Percentiles rank a stretch among this genome's conserved stretches.
Evolutionary conservation across 1,284 basidiomycete genomes (phyloP).

Genomic region (Microbotryum violaceum): DNA sequence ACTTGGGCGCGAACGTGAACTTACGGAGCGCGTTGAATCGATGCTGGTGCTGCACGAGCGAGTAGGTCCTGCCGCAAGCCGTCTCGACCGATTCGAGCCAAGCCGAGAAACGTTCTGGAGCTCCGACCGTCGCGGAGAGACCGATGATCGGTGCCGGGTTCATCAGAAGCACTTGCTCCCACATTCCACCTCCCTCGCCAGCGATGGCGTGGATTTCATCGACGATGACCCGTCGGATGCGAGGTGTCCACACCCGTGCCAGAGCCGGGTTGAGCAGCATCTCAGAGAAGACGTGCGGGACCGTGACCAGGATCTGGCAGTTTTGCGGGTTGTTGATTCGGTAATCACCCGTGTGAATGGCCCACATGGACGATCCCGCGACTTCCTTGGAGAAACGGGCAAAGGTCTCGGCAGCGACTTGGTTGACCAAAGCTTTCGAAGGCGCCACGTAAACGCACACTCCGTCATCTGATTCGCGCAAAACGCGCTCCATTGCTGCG

Average conservation of each 20-base stretch:
- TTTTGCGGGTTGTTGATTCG: slow-evolving; percentile 56
- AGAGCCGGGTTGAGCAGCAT: slow-evolving; percentile 60
- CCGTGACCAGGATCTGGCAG: slow-evolving; percentile 62
- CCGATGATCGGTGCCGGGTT: slow-evolving; percentile 53
- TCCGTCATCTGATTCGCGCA: slow-evolving; percentile 55
- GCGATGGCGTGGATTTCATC: slow-evolving; percentile 67
- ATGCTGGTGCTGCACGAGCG: slow-evolving; percentile 55
- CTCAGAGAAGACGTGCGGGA: slow-evolving; percentile 59
- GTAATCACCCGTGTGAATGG: slow-evolving; percentile 61
- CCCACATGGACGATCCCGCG: slow-evolving; percentile 53
- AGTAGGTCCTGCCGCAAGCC: slow-evolving; percentile 53
- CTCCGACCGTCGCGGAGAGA: slow-evolving; percentile 61
- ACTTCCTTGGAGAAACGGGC: slow-evolving; percentile 55
- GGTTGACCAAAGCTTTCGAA: slow-evolving; percentile 59
- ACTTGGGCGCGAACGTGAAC: slow-evolving; percentile 48
- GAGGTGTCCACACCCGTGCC: slow-evolving; percentile 54
- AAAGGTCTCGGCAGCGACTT: slow-evolving; percentile 57
- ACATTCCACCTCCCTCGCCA: slow-evolving; percentile 58
- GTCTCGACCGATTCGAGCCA: slow-evolving; percentile 58
- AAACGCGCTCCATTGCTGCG: slow-evolving; percentile 62
- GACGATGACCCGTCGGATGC: slow-evolving; percentile 59
- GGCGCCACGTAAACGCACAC: slow-evolving; percentile 62
- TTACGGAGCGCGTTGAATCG: slow-evolving; percentile 65
- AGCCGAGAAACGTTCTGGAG: slow-evolving; percentile 55
- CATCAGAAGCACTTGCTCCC: slow-evolving; percentile 47